phyloP scores from a whole-genome alignment of 495 filamentous ascomycete genomes.

The Penicillium robsamsonii region DNA sequence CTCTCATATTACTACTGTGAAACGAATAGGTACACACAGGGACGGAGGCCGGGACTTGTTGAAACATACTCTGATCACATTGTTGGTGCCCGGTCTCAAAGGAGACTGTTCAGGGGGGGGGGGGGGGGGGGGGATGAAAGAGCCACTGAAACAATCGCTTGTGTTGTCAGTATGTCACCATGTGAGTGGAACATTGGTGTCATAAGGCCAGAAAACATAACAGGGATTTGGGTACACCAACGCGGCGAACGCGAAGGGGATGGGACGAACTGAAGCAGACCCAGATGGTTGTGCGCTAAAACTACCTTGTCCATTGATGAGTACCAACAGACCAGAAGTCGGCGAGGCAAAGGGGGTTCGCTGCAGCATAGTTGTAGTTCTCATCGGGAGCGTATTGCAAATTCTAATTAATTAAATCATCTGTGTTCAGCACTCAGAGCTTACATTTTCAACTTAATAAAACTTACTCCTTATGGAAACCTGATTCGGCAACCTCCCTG shows the following conservation, averaged over 20 bases:
- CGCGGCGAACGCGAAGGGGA: not conserved
- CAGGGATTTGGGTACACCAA: not conserved
- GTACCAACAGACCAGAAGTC: not conserved
- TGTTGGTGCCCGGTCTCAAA: not conserved
- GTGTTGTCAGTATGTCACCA: not conserved
- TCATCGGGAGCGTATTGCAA: not conserved
- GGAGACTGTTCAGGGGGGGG: not conserved
- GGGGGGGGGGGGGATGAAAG: not conserved
- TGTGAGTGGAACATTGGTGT: not conserved
- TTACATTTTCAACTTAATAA: not conserved
- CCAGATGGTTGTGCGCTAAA: not conserved
- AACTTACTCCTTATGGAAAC: not conserved
- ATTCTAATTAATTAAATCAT: not conserved
- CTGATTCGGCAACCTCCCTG: constrained; percentile 36
- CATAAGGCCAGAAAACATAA: not conserved
- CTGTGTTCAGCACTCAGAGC: not conserved
- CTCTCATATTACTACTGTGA: not conserved
- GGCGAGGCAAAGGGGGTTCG: not conserved
- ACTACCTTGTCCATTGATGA: not conserved
- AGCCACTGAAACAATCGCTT: not conserved
- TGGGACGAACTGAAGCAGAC: not conserved
- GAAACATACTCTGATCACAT: constrained; percentile 1
- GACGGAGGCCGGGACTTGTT: not conserved
- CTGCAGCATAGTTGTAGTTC: not conserved
- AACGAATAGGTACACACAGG: not conserved